Conservation (phyloP, 129 eudicot genomes). For the Helianthus tuberosus region DNA sequence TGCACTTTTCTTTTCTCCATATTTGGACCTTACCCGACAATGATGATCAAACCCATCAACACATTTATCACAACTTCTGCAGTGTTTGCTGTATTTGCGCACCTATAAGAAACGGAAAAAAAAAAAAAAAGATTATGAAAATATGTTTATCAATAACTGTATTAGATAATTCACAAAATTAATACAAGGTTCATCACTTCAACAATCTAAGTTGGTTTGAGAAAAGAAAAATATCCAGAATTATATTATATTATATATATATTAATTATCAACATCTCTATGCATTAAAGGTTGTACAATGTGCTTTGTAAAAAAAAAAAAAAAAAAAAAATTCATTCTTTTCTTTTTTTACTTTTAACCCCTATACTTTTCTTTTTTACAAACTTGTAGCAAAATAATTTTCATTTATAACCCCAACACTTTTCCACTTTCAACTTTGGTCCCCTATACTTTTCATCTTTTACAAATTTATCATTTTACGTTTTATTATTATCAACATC, state of each 20-base stretch:
- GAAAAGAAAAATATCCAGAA: background rate
- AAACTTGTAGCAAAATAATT: too few relatives aligned
- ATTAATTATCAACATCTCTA: too few relatives aligned
- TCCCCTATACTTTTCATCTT: too few relatives aligned
- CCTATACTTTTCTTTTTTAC: too few relatives aligned
- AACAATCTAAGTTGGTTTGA: background rate
- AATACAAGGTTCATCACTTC: constrained; percentile 5
- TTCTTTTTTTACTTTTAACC: too few relatives aligned
- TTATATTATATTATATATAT: background rate
- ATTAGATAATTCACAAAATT: background rate
- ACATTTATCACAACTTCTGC: constrained; percentile 16
- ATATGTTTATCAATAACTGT: background rate
- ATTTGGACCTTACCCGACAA: constrained; percentile 65
- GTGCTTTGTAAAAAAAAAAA: too few relatives aligned
- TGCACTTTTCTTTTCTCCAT: background rate
- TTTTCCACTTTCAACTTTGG: too few relatives aligned
- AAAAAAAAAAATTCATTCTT: too few relatives aligned
- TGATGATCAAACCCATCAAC: constrained; percentile 93
- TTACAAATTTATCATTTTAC: too few relatives aligned
- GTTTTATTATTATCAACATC: too few relatives aligned
- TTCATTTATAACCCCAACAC: too few relatives aligned
- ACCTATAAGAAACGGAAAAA: constrained; percentile 53
- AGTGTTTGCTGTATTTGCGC: constrained; percentile 92
- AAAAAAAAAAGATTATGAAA: constrained; percentile 5
- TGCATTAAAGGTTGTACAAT: too few relatives aligned